phyloP scores from a whole-genome alignment of 129 eudicot genomes.

The Tanacetum coccineum region DNA sequence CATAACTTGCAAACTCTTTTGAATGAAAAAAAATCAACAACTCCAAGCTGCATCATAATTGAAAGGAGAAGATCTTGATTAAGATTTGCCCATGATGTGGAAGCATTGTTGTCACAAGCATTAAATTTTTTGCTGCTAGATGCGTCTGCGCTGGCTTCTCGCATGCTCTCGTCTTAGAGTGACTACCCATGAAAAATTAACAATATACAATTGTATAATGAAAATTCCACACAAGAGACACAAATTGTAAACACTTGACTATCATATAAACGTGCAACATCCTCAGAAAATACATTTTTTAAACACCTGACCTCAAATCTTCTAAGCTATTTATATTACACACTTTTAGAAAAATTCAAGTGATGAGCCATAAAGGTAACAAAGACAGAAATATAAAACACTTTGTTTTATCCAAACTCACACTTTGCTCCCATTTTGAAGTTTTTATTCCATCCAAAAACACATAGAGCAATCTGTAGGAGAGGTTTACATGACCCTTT shows the following conservation, averaged over 20 bases:
- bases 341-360: neutral
- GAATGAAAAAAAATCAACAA: conserved; percentile 19
- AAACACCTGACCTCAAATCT: neutral
- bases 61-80: conserved; percentile 8
- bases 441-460: too few species aligned
- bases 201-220: neutral
- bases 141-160: neutral
- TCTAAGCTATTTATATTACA: neutral
- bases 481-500: too few species aligned
- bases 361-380: neutral
- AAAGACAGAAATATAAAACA: too few species aligned
- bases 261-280: neutral
- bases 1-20: conserved; percentile 22
- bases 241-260: neutral
- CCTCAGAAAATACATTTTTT: neutral
- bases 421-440: too few species aligned
- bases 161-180: neutral
- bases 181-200: neutral
- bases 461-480: too few species aligned
- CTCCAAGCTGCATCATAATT: conserved; percentile 18
- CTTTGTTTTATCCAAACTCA: too few species aligned
- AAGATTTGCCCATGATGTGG: conserved; percentile 11
- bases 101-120: neutral
- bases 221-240: neutral
- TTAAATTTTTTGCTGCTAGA: conserved; percentile 7